phyloP scores from a whole-genome alignment of 345 rosid genomes.

The Citrus maxima region DNA sequence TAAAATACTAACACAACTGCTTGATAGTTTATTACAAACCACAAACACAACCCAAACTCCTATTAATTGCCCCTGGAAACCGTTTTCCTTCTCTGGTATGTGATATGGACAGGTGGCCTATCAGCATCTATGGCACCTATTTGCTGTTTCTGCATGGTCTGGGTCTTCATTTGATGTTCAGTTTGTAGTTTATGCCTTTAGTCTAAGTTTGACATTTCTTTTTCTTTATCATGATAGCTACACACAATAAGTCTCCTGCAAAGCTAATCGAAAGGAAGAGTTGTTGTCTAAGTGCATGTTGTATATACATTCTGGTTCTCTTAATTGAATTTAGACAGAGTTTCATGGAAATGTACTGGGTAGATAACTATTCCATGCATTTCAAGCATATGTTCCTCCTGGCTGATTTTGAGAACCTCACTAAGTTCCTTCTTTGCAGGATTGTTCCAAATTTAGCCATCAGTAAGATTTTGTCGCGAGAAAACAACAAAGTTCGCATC shows the following conservation, averaged over 20 bases:
- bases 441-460: conserved; percentile 94
- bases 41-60: too few relatives aligned
- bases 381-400: neutral
- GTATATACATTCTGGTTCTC: neutral
- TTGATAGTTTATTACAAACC: too few relatives aligned
- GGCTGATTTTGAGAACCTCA: neutral
- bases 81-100: too few relatives aligned
- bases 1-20: too few relatives aligned
- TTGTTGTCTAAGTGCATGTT: neutral
- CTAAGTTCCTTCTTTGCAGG: conserved; percentile 44
- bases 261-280: neutral
- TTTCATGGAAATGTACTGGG: neutral
- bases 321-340: neutral
- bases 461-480: conserved; percentile 82
- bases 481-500: conserved; percentile 89
- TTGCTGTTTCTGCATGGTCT: neutral
- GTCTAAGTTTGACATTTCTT: neutral
- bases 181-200: neutral
- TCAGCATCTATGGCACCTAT: neutral
- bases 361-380: neutral
- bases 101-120: too few relatives aligned
- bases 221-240: neutral
- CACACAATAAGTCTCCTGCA: too few relatives aligned
- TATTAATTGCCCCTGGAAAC: too few relatives aligned
- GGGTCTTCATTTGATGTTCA: neutral